phyloP scores from a whole-genome alignment of 345 rosid species.

The Boechera retrofracta region DNA sequence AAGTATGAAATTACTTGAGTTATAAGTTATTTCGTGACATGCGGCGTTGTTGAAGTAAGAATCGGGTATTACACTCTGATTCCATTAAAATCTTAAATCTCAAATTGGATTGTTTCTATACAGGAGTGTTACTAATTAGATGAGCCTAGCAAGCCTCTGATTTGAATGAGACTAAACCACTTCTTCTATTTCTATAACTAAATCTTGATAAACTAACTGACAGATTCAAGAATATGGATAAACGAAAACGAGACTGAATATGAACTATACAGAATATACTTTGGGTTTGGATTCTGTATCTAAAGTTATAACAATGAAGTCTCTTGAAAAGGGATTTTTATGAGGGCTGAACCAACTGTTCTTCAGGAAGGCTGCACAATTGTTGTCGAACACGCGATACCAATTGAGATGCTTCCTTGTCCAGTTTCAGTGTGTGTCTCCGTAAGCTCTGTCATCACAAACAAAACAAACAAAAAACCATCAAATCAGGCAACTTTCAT shows the following conservation, averaged over 20 bases:
- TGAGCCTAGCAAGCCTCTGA: neutral
- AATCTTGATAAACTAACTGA: slow-evolving; percentile 1
- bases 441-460: slow-evolving; percentile 63
- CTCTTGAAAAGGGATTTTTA: slow-evolving; percentile 13
- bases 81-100: neutral
- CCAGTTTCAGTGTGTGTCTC: slow-evolving; percentile 57
- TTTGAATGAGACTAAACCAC: slow-evolving; percentile 8
- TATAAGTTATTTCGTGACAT: too few relatives aligned
- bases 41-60: too few relatives aligned
- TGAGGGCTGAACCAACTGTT: slow-evolving; percentile 53
- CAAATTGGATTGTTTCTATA: neutral
- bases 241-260: slow-evolving; percentile 4
- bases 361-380: slow-evolving; percentile 52
- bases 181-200: neutral
- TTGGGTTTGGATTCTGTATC: slow-evolving; percentile 21
- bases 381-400: slow-evolving; percentile 61
- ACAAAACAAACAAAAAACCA: neutral
- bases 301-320: slow-evolving; percentile 32
- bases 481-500: neutral
- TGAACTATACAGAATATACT: slow-evolving; percentile 43
- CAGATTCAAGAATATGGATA: slow-evolving; percentile 5
- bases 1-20: too few relatives aligned
- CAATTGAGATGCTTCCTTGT: slow-evolving; percentile 62
- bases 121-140: neutral
- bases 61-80: neutral